Evolutionary conservation across 2,329 filamentous ascomycete genomes (phyloP).

Genomic region (Paraphaeosphaeria sporulosa): DNA sequence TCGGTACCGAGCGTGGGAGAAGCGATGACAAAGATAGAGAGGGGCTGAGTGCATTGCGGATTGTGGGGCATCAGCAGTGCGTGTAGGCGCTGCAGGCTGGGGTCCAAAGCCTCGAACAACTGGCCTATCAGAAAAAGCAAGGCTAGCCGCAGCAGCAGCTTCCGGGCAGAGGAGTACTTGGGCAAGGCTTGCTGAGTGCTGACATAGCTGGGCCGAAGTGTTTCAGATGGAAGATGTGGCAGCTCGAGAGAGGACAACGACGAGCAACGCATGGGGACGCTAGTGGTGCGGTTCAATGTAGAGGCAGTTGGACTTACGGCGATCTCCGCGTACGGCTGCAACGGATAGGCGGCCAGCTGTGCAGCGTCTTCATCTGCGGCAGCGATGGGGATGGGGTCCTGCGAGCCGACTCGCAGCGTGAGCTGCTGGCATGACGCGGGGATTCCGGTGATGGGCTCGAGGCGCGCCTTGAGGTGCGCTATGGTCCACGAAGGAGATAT

Average conservation of each 20-base stretch:
- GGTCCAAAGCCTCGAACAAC: conserved; percentile 19
- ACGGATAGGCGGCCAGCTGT: conserved; percentile 68
- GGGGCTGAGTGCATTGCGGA: conserved; percentile 31
- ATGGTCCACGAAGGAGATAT: conserved; percentile 94
- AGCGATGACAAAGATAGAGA: conserved; percentile 23
- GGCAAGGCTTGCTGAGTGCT: conserved; percentile 4
- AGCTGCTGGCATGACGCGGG: conserved; percentile 82
- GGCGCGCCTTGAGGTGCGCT: conserved; percentile 80
- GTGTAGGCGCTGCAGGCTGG: conserved; percentile 19
- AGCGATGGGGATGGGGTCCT: conserved; percentile 70
- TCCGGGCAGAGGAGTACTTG: too few species aligned
- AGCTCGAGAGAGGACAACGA: conserved; percentile 37
- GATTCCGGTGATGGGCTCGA: conserved; percentile 92
- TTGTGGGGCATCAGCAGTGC: conserved; percentile 34
- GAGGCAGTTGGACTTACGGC: conserved; percentile 67
- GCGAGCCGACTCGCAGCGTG: conserved; percentile 70
- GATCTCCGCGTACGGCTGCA: conserved; percentile 79
- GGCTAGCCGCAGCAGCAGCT: conserved; percentile 15
- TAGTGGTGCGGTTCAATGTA: conserved; percentile 17
- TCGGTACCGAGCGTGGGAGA: conserved; percentile 16
- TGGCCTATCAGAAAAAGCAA: conserved; percentile 14
- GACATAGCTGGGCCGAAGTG: conserved; percentile 20
- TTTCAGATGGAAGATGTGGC: conserved; percentile 37
- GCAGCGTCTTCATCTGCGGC: conserved; percentile 76
- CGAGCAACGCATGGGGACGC: conserved; percentile 22